Evolutionary conservation across 345 rosid species (phyloP).

Genomic region (Citrus maxima): DNA sequence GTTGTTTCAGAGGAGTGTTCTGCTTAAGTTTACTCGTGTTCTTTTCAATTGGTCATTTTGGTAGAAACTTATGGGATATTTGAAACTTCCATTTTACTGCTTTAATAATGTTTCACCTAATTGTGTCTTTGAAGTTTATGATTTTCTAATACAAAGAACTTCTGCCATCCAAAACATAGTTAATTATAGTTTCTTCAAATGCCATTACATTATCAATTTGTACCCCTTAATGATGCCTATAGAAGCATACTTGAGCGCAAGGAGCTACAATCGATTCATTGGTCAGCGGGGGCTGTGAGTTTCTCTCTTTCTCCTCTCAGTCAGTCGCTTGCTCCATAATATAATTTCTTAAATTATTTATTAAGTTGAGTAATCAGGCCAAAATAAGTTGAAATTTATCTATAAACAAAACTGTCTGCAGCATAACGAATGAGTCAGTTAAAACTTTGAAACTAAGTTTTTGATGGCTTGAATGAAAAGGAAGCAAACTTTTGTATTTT

Average conservation of each 20-base stretch:
- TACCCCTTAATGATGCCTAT: slow-evolving; percentile 38
- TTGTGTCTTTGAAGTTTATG: not conserved
- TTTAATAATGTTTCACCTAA: not conserved
- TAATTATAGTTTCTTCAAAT: not conserved
- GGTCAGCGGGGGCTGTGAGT: slow-evolving; percentile 86
- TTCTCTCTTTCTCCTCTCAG: not conserved
- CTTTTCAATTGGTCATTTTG: not conserved
- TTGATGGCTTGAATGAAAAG: not conserved
- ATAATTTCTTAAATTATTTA: not conserved
- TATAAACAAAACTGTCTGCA: not conserved
- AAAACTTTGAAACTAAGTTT: not conserved
- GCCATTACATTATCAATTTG: slow-evolving; percentile 5
- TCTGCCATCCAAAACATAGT: not conserved
- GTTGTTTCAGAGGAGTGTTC: not conserved
- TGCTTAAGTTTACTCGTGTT: not conserved
- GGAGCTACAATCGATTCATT: slow-evolving; percentile 70
- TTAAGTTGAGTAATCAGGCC: not conserved
- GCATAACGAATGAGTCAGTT: not conserved
- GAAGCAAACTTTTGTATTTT: not conserved
- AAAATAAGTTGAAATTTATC: not conserved
- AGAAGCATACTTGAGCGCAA: slow-evolving; percentile 77
- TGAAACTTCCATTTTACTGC: not conserved
- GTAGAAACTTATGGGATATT: not conserved
- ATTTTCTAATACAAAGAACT: not conserved
- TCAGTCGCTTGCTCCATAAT: not conserved